These are phyloP conservation scores for Ophiocordyceps australis DNA, from an alignment of 2,329 filamentous ascomycete genomes.

Conservation along the genomic window DNA sequence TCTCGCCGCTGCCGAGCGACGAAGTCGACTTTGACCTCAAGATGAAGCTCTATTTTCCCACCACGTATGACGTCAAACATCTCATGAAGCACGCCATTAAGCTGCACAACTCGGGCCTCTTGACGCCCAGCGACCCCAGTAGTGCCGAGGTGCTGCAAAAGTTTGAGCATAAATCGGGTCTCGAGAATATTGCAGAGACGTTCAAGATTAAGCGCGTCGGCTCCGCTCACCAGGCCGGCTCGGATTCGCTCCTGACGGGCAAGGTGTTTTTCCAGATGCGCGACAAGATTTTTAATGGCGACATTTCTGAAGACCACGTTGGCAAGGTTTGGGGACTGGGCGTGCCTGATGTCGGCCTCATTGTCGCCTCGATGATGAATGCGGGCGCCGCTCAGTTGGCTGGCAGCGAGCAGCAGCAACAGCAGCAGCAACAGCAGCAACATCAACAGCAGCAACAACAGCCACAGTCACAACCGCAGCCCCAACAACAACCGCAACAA, in stretches of 20 bases:
- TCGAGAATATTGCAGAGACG: conserved; percentile 87
- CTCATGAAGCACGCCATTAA: conserved; percentile 79
- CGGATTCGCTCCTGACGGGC: conserved; percentile 83
- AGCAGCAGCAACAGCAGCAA: conserved; percentile 4
- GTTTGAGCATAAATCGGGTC: conserved; percentile 75
- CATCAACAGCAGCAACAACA: neutral
- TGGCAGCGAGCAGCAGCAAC: conserved; percentile 19
- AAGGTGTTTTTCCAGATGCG: conserved; percentile 90
- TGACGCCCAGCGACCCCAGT: conserved; percentile 43
- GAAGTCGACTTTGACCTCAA: conserved; percentile 78
- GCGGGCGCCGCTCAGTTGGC: conserved; percentile 18
- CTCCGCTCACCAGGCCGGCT: conserved; percentile 79
- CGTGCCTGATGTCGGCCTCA: conserved; percentile 40
- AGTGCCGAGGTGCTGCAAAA: conserved; percentile 63
- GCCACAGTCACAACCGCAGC: no score
- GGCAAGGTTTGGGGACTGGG: conserved; percentile 91
- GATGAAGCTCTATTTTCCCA: conserved; percentile 85
- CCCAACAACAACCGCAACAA: no score
- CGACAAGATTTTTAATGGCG: conserved; percentile 70
- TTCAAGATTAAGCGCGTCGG: conserved; percentile 82
- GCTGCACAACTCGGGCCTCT: conserved; percentile 43
- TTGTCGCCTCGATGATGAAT: conserved; percentile 15
- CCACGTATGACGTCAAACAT: conserved; percentile 91
- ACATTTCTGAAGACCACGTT: conserved; percentile 63
- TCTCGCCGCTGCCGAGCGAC: conserved; percentile 67